Base-by-base conservation (phyloP, 225 moss, liverwort and hornwort species). In the Bryum argenteum region DNA sequence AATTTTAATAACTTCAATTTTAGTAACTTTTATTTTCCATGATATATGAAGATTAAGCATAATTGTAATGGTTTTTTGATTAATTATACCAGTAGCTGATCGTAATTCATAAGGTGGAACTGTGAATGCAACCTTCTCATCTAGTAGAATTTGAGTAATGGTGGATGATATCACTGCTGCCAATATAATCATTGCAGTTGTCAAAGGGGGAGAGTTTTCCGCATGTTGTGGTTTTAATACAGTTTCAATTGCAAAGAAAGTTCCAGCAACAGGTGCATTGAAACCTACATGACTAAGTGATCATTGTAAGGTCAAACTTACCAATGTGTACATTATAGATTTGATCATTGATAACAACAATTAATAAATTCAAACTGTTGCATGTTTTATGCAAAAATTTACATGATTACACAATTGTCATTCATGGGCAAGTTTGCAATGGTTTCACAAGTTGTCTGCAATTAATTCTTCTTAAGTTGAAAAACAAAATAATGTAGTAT, bases 91-190 rank as follows among this genome's bases (percentile, higher is more conserved):
- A 63, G 91, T 87, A 69, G 81, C 91, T 72, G 98, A 98, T 77
- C 89, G 87, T 68, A 98, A 75, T 67, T 98, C 92, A 60, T 98
- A 98, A 10, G 82, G 89, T 65, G 98, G 98, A 55, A 98, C 94
- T 47, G 83, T 94, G 11, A 98, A 98, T 57, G 94, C 91, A 73
- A 87, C 84, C 56, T 81, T 89, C 68, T 98, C 94, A 0, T 82
- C 87, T 15, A 91, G 85, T 8, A 98, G 72, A 54, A 94, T 77
- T 82, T 94, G 79, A 28, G 94, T 92, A 11, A 93, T 77, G 55
- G 94, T 92, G 18, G 98, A 98, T 17, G 94, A 94, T 78, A 91
- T 92, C 8, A 98, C 98, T 52, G 98, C 94, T 66, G 94, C 98
- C 66, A 98, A 64, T 58, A 98, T 98, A 37, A 98, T 94, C 92